Percentiles rank a stretch among this genome's conserved stretches.
Conservation (phyloP, 2,329 filamentous ascomycete species). For the Xylariales sp. region DNA sequence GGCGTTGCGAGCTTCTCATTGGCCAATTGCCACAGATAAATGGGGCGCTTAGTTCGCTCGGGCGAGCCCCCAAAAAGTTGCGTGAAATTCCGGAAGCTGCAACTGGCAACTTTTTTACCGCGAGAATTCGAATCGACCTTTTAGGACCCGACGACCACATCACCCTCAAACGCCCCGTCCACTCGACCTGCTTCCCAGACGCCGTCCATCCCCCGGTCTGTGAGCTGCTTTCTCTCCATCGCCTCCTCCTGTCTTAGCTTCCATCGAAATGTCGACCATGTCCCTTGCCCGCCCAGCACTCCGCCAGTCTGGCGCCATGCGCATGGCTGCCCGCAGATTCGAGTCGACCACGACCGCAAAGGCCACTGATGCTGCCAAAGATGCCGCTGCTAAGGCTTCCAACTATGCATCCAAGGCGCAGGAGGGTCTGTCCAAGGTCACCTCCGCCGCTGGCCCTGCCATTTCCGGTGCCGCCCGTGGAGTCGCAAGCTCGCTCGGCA, state of each 20-base stretch:
- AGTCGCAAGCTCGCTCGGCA: conserved; percentile 62
- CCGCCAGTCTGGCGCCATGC: conserved; percentile 23
- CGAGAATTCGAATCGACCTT: background rate
- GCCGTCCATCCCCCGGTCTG: conserved; percentile 10
- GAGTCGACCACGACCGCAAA: conserved; percentile 52
- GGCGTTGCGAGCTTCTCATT: conserved; percentile 3
- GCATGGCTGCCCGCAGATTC: conserved; percentile 50
- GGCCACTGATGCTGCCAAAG: conserved; percentile 29
- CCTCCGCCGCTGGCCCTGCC: conserved; percentile 74
- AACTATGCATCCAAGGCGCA: conserved; percentile 62
- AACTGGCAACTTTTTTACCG: conserved; percentile 7
- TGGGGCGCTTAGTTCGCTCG: background rate
- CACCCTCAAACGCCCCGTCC: conserved; percentile 12
- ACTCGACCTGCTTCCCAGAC: conserved; percentile 27
- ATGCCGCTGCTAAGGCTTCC: conserved; percentile 36
- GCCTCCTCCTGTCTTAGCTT: background rate
- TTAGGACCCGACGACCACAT: conserved; percentile 13
- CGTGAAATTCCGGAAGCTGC: conserved; percentile 9
- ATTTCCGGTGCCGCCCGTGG: conserved; percentile 69
- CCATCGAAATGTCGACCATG: conserved; percentile 20
- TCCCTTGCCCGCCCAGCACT: conserved; percentile 24
- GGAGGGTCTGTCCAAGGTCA: conserved; percentile 77
- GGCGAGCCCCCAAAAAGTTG: conserved; percentile 1
- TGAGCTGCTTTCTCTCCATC: conserved; percentile 6
- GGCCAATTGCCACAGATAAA: background rate